Base-by-base conservation (phyloP, 768 basidiomycete species). In the Tulasnella sp. region DNA sequence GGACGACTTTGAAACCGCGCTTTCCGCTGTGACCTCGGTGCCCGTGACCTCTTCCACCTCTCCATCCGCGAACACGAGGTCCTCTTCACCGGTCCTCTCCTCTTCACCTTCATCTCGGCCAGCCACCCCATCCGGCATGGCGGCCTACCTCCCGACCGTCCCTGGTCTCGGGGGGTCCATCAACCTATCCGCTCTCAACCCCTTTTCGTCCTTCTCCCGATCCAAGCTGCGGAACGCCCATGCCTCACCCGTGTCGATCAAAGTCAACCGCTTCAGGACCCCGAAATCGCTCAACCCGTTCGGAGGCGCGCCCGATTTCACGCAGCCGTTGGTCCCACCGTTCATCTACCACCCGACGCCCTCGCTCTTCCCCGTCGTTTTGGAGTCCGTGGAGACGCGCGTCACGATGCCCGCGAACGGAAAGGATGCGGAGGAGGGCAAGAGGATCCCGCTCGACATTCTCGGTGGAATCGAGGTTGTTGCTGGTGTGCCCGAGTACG, bases 381-480 rank as follows among this genome's bases (percentile, higher is more conserved):
- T 87, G 80, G 91, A 89, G 81, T 83, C 89, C 28, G 88, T 91
- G 69, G 88, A 88, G 50, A 85, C 89, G 31, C 64, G 75, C 16
- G 58, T 81, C 1, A 41, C 46, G 42, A 46, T 80, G 72, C 79
- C 58, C 31, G 69, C 72, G n/a, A 18, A 40, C 5, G 58, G 54
- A 11, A 50, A 34, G 40, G 73, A 74, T 37, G 7, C 81, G 1
- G 79, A 74, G 2, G 46, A 75, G 50, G 72, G 3, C 78, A 83
- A 11, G 69, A 78, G 84, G 50, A 90, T 93, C 42, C 91, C 92
- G 4, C 12, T 84, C 12, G 88, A 91, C 8, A 82, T 94, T 16
- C 83, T 94, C 18, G 89, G 89, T 8, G 91, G 91, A 81, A 87
- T 96, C 31, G 89, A 93, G 80, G 88, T 94, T 76, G 84, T 93